These are phyloP conservation scores for Dillenia turbinata DNA, from an alignment of 164 flowering plant species.

Conservation along the genomic window DNA sequence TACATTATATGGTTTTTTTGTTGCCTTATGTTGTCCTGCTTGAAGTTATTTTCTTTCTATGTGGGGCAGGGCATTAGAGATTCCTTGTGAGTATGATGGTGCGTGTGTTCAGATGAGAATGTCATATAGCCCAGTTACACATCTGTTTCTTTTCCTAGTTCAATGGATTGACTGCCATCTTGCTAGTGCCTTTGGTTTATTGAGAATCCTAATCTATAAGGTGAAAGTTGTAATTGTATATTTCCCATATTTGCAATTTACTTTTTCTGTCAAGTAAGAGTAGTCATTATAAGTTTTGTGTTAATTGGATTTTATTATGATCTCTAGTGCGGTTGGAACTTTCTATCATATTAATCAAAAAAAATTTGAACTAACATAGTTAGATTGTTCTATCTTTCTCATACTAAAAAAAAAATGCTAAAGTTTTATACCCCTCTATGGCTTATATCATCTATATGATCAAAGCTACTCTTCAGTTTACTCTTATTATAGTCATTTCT, in stretches of 20 bases:
- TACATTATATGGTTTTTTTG: neutral
- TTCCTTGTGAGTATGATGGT: conserved; percentile 82
- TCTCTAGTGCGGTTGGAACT: too few relatives aligned
- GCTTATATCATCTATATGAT: too few relatives aligned
- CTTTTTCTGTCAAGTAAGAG: neutral
- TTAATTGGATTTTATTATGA: too few relatives aligned
- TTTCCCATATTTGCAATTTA: neutral
- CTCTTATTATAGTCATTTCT: too few relatives aligned
- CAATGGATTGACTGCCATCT: conserved; percentile 94
- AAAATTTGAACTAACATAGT: too few relatives aligned
- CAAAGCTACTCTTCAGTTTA: too few relatives aligned
- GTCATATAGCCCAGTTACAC: conserved; percentile 91
- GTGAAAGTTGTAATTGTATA: conserved; percentile 15
- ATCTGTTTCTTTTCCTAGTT: conserved; percentile 76
- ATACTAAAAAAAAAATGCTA: too few relatives aligned
- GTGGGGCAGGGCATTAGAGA: conserved; percentile 74
- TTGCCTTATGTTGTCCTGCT: conserved; percentile 2
- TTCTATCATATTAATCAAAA: too few relatives aligned
- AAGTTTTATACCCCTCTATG: too few relatives aligned
- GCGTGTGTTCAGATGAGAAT: conserved; percentile 94
- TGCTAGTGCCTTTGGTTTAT: conserved; percentile 80
- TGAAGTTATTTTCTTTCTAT: conserved; percentile 3
- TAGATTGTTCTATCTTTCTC: too few relatives aligned
- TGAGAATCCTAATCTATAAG: conserved; percentile 70
- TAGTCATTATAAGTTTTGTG: conserved; percentile 3